These are phyloP conservation scores for Sclerotinia trifoliorum DNA, from an alignment of 2,329 filamentous ascomycete species.

Conservation along the genomic window DNA sequence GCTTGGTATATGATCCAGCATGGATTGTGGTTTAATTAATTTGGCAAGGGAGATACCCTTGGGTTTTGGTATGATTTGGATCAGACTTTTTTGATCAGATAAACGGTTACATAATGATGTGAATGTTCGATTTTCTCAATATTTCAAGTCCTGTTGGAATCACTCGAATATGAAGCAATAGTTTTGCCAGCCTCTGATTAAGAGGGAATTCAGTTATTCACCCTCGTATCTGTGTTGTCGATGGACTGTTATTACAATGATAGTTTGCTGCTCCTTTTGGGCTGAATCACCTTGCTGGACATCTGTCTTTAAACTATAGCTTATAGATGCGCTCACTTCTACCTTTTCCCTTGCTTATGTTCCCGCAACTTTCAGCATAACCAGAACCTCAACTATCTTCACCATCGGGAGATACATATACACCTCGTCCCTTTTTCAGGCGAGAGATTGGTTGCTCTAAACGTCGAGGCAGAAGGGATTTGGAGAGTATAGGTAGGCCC, in stretches of 20 bases:
- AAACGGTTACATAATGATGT: neutral
- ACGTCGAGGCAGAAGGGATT: too few species aligned
- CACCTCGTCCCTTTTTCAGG: too few species aligned
- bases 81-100: neutral
- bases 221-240: neutral
- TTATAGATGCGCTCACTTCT: neutral
- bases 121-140: neutral
- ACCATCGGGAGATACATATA: too few species aligned
- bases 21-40: neutral
- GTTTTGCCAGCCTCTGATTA: neutral
- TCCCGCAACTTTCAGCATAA: neutral
- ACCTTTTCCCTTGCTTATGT: neutral
- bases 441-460: too few species aligned
- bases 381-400: neutral
- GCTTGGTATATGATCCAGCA: neutral
- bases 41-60: conserved; percentile 11
- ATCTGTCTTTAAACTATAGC: neutral
- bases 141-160: neutral
- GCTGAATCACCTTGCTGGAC: neutral
- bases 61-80: neutral
- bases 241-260: neutral
- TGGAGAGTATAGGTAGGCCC: too few species aligned
- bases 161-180: neutral
- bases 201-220: neutral
- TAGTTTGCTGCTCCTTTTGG: neutral